Base-by-base conservation (phyloP, 768 basidiomycete species). In the Serpula lacrymans region DNA sequence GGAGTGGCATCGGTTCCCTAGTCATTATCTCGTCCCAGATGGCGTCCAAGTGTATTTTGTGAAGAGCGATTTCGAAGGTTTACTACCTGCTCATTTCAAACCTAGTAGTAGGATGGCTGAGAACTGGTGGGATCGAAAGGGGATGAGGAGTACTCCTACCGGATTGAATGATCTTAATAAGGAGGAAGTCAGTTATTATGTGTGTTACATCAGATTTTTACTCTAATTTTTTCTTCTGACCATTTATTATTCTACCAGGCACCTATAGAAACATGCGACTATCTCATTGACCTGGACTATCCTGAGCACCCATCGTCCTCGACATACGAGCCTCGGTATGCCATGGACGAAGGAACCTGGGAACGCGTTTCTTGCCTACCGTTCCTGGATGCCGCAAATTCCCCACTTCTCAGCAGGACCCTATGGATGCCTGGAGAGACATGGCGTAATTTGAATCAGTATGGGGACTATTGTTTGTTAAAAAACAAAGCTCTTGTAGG, bases 1-100 rank as follows among this genome's bases (percentile, higher is more conserved):
- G 60, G 96, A 99, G 64, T 99, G 96, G 96, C 72, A 97, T 57
- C 77, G 95, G 17, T 99, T 92, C 71, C 88, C 93, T 3, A 80
- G 90, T 3, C 85, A 87, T 58, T 97, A 87, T 62, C 74, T 95
- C 34, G 75, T 98, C 16, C 93, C 94, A 2, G 77, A 83, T 43
- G 86, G 80, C 20, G 67, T 98, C 43, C 72, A 79, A 20, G 80
- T 95, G n/a, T 75, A 84, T 43, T 97, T 92, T 63, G 70, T 98
- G 60, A 88, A 92, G 69, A 92, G 86, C 62, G 91, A 86, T 42
- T 97, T 98, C 51, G 75, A 83, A 46, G 95, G 92, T 8, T 74
- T 90, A 55, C 69, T 99, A 47, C 96, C 96, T 11, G 77, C 82
- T 14, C 85, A 88, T 58, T 98, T 96, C 67, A 63, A 32, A 32